Percentiles rank a stretch among this genome's conserved stretches.
Evolutionary conservation across 768 basidiomycete species (phyloP).

Genomic region (Tulasnella sp.): DNA sequence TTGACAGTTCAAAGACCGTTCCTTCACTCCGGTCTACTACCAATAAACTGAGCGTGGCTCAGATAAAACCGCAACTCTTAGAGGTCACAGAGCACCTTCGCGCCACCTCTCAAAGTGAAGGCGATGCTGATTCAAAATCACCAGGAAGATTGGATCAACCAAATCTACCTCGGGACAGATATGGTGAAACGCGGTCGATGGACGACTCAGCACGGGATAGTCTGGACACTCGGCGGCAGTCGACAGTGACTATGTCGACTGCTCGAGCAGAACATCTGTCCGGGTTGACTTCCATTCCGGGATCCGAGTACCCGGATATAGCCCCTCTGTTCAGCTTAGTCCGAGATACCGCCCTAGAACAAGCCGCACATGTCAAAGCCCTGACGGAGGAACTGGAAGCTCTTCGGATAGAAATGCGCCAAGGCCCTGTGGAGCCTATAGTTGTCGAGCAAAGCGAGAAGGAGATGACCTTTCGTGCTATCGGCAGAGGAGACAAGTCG

Average conservation of each 20-base stretch:
- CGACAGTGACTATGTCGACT: not conserved
- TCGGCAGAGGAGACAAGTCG: not conserved
- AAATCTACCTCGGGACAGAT: too few species aligned
- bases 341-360: not conserved
- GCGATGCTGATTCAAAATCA: too few species aligned
- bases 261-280: not conserved
- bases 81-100: too few species aligned
- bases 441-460: not conserved
- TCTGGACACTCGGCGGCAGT: not conserved
- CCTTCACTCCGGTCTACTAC: not conserved
- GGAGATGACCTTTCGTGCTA: not conserved
- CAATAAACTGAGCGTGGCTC: too few species aligned
- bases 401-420: not conserved
- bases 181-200: not conserved
- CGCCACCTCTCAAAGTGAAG: too few species aligned
- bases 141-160: too few species aligned
- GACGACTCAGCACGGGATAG: not conserved
- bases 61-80: too few species aligned
- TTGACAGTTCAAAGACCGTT: not conserved
- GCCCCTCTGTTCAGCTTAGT: not conserved
- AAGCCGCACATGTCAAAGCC: not conserved
- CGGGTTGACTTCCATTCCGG: not conserved
- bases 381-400: not conserved
- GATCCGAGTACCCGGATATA: not conserved
- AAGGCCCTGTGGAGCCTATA: not conserved